Evolutionary conservation across 2,329 filamentous ascomycete species (phyloP).

Genomic region (Uncinocarpus reesii): DNA sequence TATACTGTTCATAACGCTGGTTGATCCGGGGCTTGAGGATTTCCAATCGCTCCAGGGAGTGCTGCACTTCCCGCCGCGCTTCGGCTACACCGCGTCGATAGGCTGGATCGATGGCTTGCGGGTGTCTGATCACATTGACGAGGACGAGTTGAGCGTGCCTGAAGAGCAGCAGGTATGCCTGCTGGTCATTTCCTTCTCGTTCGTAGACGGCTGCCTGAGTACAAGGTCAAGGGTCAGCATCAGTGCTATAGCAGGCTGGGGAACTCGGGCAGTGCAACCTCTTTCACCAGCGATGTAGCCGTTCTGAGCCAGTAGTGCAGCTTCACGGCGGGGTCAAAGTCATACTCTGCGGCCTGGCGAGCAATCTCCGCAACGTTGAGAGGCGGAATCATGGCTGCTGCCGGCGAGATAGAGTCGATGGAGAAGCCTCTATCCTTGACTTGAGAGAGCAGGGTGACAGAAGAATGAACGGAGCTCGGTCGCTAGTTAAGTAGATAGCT

Average conservation of each 20-base stretch:
- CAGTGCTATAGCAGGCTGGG: background rate
- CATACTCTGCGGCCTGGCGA: constrained; percentile 64
- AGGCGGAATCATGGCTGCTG: constrained; percentile 40
- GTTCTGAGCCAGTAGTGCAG: constrained; percentile 75
- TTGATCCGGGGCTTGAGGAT: constrained; percentile 68
- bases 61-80: constrained; percentile 52
- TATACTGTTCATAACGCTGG: constrained; percentile 58
- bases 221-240: background rate
- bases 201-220: constrained; percentile 71
- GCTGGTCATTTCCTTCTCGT: constrained; percentile 71
- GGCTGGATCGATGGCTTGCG: constrained; percentile 58
- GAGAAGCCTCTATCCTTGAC: too few relatives aligned
- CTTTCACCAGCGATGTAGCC: constrained; percentile 65
- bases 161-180: constrained; percentile 84
- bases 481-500: background rate
- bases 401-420: too few relatives aligned
- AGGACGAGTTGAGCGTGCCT: constrained; percentile 79
- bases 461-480: too few relatives aligned
- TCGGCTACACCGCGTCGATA: constrained; percentile 44
- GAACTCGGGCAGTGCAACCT: constrained; percentile 46
- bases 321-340: constrained; percentile 66
- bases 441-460: too few relatives aligned
- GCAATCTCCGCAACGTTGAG: constrained; percentile 68
- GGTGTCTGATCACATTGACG: constrained; percentile 62
- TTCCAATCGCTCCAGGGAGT: constrained; percentile 62